Evolutionary conservation across 2,329 filamentous ascomycete species (phyloP).

Genomic region (Beauveria bassiana): DNA sequence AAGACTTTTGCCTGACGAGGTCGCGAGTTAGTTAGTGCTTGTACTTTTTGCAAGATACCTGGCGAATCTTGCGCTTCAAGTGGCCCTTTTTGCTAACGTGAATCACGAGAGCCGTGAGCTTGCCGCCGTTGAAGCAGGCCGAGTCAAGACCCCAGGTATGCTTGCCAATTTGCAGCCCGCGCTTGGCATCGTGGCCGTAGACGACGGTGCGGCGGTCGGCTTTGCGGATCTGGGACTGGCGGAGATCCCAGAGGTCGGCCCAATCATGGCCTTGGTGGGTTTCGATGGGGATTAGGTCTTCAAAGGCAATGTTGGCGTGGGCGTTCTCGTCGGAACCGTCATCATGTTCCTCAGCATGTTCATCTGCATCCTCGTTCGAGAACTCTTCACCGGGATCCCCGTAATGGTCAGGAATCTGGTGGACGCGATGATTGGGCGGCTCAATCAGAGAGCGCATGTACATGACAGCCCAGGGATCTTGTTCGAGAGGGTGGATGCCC

Average conservation of each 20-base stretch:
- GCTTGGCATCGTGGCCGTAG: conserved; percentile 79
- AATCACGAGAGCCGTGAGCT: conserved; percentile 71
- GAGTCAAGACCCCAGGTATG: conserved; percentile 84
- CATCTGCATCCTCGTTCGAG: background rate
- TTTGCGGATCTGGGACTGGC: conserved; percentile 30
- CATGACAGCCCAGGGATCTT: conserved; percentile 77
- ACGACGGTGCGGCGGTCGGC: conserved; percentile 56
- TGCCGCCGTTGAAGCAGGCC: conserved; percentile 67
- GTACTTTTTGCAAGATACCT: conserved; percentile 32
- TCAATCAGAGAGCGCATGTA: conserved; percentile 77
- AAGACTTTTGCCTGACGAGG: background rate
- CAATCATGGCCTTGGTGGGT: conserved; percentile 53
- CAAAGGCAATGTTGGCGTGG: conserved; percentile 14
- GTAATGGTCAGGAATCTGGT: conserved; percentile 27
- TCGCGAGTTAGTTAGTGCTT: background rate
- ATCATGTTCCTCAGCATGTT: conserved; percentile 8
- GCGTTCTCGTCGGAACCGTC: conserved; percentile 14
- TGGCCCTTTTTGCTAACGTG: conserved; percentile 35
- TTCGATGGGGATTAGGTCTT: conserved; percentile 28
- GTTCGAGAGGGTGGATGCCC: conserved; percentile 58
- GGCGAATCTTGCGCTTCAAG: conserved; percentile 30
- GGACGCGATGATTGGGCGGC: conserved; percentile 31
- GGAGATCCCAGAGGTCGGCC: conserved; percentile 54
- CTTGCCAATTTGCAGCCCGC: conserved; percentile 50
- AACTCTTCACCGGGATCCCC: background rate